Evolutionary conservation across 2,329 filamentous ascomycete species (phyloP), one percentile per base, ranked within the genome.

Genomic region (Arthrobotrys sinensis): DNA sequence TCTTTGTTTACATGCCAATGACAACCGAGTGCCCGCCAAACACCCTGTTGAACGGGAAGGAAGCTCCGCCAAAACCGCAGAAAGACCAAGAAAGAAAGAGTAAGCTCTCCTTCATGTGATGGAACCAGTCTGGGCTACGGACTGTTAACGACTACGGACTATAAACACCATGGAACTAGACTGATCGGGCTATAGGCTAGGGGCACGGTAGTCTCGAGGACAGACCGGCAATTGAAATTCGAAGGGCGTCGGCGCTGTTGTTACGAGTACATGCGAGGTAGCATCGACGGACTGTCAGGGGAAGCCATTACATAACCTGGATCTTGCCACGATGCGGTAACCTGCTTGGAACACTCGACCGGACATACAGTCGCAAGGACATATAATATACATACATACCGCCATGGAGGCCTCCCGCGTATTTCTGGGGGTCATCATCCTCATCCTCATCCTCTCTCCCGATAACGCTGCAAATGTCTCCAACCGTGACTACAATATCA

Each of bases 371-470:
- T 34, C 43, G 34, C 16, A 64, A 63, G 43, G 32, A 38, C 52
- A 24, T 16, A 52, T 14, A 2, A 45, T 21, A 34, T 11, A 28
- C 50, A 53, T 8, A 40, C 34, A 24, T n/a, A 36, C 10, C 11
- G 63, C 34, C 12, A 79, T 79, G 76, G 76, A 79, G 16, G 69
- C 76, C 68, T 73, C 76, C 19, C 76, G 76, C 34, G 32, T 79
- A 34, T 57, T 81, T 36, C 79, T 79, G 21, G 76, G 80, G 19
- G 79, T 82, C 45, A 50, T 82, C 53, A 76, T 82, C 53, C 48
- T 82, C 12, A 79, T 82, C 72, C 73, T 82, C 65, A 82, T 82
- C 45, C 79, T 81, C 57, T 78, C 80, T 21, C 76, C 81, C 63
- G 77, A 80, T 46, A 80, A 81, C 21, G 67, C 80, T 65, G 79